Percentiles rank a stretch among this genome's conserved stretches.
Conservation (phyloP, 345 rosid genomes). For the Salix exigua region DNA sequence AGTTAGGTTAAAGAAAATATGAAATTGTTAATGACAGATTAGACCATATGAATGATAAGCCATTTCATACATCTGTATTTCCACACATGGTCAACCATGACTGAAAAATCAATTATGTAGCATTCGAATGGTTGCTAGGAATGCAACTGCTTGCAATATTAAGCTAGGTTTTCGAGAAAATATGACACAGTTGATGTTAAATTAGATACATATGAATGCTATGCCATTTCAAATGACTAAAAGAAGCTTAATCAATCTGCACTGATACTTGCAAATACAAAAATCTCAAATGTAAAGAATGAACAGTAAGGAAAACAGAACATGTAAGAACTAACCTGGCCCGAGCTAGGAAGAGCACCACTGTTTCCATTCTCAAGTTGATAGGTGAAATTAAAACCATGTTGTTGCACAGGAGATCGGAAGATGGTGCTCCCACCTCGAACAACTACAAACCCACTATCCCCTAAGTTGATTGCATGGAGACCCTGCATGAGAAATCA, state of each 20-base stretch:
- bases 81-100: not conserved
- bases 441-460: conserved; percentile 96
- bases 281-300: too few relatives aligned
- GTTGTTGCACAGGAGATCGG: conserved; percentile 94
- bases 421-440: conserved; percentile 90
- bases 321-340: conserved; percentile 54
- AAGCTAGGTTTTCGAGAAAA: not conserved
- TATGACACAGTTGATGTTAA: not conserved
- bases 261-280: not conserved
- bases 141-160: not conserved
- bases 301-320: not conserved
- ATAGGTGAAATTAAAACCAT: conserved; percentile 89
- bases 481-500: conserved; percentile 40
- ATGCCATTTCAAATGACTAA: not conserved
- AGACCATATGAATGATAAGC: not conserved
- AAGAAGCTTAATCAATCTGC: not conserved
- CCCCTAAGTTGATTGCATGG: conserved; percentile 82
- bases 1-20: not conserved
- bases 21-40: not conserved
- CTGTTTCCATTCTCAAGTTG: conserved; percentile 82
- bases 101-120: not conserved
- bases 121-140: not conserved
- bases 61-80: not conserved
- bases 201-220: not conserved
- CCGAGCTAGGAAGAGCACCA: conserved; percentile 94